A percentile compares a stretch with the other conserved stretches of the same genome.
Conservation (phyloP, 164 flowering plant species). For the Vitis amurensis region DNA sequence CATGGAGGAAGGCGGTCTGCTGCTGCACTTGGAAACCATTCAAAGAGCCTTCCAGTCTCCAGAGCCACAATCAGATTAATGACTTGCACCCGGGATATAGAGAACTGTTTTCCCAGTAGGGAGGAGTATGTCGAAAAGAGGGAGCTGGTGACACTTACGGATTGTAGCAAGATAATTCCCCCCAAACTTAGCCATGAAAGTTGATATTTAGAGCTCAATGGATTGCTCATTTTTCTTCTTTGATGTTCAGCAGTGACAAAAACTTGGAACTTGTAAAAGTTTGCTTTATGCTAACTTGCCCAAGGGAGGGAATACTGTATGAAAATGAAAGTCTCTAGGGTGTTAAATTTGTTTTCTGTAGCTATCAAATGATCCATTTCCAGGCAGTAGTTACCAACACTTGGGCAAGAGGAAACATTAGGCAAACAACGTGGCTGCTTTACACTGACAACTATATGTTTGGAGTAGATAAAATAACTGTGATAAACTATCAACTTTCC, state of each 20-base stretch:
- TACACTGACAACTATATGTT: not conserved
- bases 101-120: conserved; percentile 1
- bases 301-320: not conserved
- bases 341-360: not conserved
- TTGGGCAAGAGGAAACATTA: conserved; percentile 2
- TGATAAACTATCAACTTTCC: too few species aligned
- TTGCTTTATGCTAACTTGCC: not conserved
- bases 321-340: not conserved
- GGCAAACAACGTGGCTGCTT: not conserved
- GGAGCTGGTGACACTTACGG: not conserved
- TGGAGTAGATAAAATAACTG: too few species aligned
- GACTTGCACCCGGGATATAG: conserved; percentile 5
- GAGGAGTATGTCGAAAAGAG: not conserved
- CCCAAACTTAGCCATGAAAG: conserved; percentile 2
- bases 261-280: too few species aligned
- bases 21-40: conserved; percentile 1
- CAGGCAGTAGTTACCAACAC: too few species aligned
- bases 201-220: not conserved
- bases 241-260: too few species aligned
- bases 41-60: not conserved
- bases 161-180: conserved; percentile 4
- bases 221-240: conserved; percentile 1
- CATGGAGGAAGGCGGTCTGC: not conserved
- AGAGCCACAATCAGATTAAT: not conserved
- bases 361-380: not conserved